phyloP scores from a whole-genome alignment of 1,284 basidiomycete species.

The Apiotrichum domesticum region DNA sequence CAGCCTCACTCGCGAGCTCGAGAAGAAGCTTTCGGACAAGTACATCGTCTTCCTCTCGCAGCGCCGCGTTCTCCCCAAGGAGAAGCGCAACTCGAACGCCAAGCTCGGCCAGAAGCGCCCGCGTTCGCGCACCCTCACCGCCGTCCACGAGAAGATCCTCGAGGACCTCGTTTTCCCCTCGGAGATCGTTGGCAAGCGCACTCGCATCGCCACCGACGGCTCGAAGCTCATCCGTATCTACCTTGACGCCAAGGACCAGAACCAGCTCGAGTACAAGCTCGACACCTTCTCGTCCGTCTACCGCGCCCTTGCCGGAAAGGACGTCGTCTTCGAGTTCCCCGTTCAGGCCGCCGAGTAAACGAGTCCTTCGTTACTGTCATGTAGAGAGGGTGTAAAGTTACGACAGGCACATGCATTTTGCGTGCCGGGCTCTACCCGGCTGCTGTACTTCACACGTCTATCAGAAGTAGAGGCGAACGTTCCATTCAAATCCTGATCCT shows the following conservation, averaged over 20 bases:
- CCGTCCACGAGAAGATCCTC: constrained; percentile 95
- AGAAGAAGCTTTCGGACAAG: constrained; percentile 94
- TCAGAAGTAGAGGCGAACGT: not conserved
- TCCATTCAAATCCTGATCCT: not conserved
- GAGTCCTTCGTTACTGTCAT: not conserved
- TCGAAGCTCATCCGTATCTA: constrained; percentile 94
- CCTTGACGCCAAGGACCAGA: constrained; percentile 97
- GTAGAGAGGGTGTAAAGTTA: constrained; percentile 11
- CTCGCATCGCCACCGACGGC: constrained; percentile 82
- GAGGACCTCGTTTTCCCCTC: constrained; percentile 99
- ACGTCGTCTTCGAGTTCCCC: constrained; percentile 48
- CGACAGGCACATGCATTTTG: constrained; percentile 42
- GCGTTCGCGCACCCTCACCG: constrained; percentile 92
- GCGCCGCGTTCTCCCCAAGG: constrained; percentile 97
- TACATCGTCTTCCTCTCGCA: constrained; percentile 99
- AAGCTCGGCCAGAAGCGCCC: constrained; percentile 83
- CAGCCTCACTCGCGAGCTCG: constrained; percentile 95
- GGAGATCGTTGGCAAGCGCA: constrained; percentile 98
- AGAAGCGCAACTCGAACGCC: constrained; percentile 84
- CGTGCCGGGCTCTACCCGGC: constrained; percentile 7
- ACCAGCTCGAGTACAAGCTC: constrained; percentile 96
- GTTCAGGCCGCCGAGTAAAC: constrained; percentile 40
- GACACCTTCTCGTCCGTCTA: constrained; percentile 50
- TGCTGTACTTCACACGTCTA: constrained; percentile 12
- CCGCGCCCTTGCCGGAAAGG: constrained; percentile 47